phyloP scores from a whole-genome alignment of 805 yeast genomes.

The Lipomyces kockii region DNA sequence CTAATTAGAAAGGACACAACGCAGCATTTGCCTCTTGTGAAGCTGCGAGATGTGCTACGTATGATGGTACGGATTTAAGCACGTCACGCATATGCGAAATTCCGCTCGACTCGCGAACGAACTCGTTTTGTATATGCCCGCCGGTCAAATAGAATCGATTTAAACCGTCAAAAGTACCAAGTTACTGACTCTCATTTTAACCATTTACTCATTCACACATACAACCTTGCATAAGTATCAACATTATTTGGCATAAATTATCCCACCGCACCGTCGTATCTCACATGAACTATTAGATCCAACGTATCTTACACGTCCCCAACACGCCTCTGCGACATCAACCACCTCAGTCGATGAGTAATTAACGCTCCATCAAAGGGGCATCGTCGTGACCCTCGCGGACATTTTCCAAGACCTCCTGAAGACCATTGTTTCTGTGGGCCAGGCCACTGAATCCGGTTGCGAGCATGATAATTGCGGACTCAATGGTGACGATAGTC shows the following conservation, averaged over 20 bases:
- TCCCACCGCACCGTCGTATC: not conserved
- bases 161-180: too few species aligned
- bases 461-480: slow-evolving; percentile 50
- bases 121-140: too few species aligned
- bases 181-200: not conserved
- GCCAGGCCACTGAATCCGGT: slow-evolving; percentile 19
- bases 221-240: not conserved
- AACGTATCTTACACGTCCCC: not conserved
- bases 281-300: not conserved
- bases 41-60: too few species aligned
- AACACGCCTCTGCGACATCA: not conserved
- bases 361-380: not conserved
- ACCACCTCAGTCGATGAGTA: too few species aligned
- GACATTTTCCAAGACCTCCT: slow-evolving; percentile 13
- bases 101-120: too few species aligned
- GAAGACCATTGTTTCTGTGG: not conserved
- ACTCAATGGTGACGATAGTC: slow-evolving; percentile 57
- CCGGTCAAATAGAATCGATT: too few species aligned
- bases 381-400: slow-evolving; percentile 16
- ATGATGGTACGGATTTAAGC: too few species aligned
- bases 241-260: not conserved
- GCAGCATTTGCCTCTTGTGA: not conserved
- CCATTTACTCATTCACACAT: not conserved
- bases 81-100: too few species aligned
- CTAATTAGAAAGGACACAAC: not conserved